Evolutionary conservation across 352 stramenopile species (phyloP).

Genomic region (Phytopythium boreale): DNA sequence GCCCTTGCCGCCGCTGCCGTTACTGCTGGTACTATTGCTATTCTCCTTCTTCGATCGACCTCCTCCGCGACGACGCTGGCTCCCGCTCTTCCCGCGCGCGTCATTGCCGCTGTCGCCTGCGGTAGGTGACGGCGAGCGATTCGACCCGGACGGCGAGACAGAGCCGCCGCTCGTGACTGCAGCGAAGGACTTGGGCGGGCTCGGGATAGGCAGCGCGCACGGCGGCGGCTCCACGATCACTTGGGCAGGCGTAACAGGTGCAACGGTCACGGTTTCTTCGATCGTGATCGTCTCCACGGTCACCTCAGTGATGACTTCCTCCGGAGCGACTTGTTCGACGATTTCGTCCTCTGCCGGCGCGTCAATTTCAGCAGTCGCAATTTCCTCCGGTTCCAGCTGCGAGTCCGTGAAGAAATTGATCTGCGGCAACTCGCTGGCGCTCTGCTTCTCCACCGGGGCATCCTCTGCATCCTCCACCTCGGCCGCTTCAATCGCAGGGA

Average conservation of each 20-base stretch:
- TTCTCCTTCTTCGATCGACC: conserved; percentile 32
- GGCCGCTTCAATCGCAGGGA: conserved; percentile 10
- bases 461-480: conserved; percentile 10
- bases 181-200: conserved; percentile 51
- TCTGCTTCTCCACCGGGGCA: conserved; percentile 17
- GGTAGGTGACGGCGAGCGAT: conserved; percentile 22
- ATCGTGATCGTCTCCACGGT: background rate
- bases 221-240: conserved; percentile 5
- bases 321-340: conserved; percentile 12
- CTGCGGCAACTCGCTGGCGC: conserved; percentile 44
- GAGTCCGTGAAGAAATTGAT: conserved; percentile 89
- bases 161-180: conserved; percentile 21
- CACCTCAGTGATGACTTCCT: conserved; percentile 7
- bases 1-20: conserved; percentile 17
- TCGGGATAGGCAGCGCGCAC: conserved; percentile 20
- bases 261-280: conserved; percentile 15
- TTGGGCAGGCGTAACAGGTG: conserved; percentile 2
- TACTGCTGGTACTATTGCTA: conserved; percentile 32
- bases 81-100: conserved; percentile 17
- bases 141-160: conserved; percentile 15
- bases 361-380: conserved; percentile 16
- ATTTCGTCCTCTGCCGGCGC: conserved; percentile 12
- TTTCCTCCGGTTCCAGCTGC: conserved; percentile 34
- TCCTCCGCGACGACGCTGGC: conserved; percentile 32
- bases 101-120: conserved; percentile 17